phyloP scores from a whole-genome alignment of 345 rosid species.

The Eucalyptus regnans region DNA sequence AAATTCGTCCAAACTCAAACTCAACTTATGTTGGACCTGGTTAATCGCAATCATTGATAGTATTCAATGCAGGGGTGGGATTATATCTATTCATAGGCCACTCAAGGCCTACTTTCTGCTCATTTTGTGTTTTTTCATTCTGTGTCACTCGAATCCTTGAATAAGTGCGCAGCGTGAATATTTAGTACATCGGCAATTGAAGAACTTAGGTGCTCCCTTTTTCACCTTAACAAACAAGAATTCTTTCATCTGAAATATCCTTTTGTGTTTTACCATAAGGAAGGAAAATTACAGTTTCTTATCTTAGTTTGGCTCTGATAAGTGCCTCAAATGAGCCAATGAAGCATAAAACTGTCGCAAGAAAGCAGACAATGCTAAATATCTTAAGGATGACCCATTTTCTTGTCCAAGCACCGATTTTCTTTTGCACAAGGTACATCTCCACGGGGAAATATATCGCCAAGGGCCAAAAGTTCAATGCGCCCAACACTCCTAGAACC shows the following conservation, averaged over 20 bases:
- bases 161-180: not conserved
- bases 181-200: not conserved
- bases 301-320: constrained; percentile 34
- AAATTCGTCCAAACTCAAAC: not conserved
- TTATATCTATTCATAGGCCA: not conserved
- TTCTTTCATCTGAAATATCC: not conserved
- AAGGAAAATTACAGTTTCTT: not conserved
- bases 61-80: not conserved
- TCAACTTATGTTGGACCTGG: not conserved
- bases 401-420: constrained; percentile 36
- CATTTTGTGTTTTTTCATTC: not conserved
- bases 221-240: not conserved
- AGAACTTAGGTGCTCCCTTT: not conserved
- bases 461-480: constrained; percentile 60
- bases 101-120: not conserved
- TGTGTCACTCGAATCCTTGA: not conserved
- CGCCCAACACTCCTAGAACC: constrained; percentile 62
- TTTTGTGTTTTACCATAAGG: not conserved
- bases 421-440: constrained; percentile 53
- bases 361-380: constrained; percentile 27
- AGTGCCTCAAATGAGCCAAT: constrained; percentile 55
- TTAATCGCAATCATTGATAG: not conserved
- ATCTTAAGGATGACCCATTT: constrained; percentile 39
- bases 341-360: constrained; percentile 18
- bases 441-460: constrained; percentile 69